A percentile compares a stretch with the other conserved stretches of the same genome.
These are phyloP conservation scores for Diospyros kaki DNA, from an alignment of 148 eudicot genomes.

Conservation along the genomic window DNA sequence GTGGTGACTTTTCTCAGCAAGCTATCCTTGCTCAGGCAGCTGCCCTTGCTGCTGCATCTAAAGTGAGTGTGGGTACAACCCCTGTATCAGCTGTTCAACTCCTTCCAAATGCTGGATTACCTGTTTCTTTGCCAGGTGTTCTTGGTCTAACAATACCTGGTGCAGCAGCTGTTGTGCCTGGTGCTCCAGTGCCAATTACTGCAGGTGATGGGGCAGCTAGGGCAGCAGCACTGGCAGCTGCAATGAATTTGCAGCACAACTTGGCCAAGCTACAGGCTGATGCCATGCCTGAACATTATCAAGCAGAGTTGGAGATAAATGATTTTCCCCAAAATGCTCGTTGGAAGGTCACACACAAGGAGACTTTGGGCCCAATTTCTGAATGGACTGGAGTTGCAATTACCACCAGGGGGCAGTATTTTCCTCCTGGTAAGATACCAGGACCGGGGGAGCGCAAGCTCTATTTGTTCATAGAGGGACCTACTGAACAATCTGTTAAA, in stretches of 20 bases:
- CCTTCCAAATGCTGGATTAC: conserved; percentile 31
- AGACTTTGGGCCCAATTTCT: conserved; percentile 74
- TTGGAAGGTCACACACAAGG: conserved; percentile 90
- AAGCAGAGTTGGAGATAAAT: conserved; percentile 79
- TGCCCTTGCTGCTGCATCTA: conserved; percentile 38
- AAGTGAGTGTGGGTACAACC: conserved; percentile 24
- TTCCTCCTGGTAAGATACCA: conserved; percentile 59
- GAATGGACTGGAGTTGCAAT: conserved; percentile 89
- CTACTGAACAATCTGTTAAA: conserved; percentile 78
- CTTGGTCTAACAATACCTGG: conserved; percentile 22
- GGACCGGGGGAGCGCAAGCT: conserved; percentile 74
- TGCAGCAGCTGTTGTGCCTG: conserved; percentile 21
- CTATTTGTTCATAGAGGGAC: conserved; percentile 72
- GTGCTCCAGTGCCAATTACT: conserved; percentile 16
- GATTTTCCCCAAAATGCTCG: conserved; percentile 90
- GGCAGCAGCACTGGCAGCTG: conserved; percentile 56
- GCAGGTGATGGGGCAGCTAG: conserved; percentile 47
- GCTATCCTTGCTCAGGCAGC: conserved; percentile 43
- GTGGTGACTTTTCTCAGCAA: conserved; percentile 40
- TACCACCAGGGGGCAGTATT: conserved; percentile 68
- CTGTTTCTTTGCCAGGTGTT: conserved; percentile 26
- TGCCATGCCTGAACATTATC: conserved; percentile 79
- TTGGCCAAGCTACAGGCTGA: conserved; percentile 72
- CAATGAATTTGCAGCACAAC: conserved; percentile 60
- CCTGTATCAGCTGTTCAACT: conserved; percentile 24